Evolutionary conservation across 768 basidiomycete genomes (phyloP), one percentile per base, ranked within the genome.

Genomic region (Boletus barrowsii): DNA sequence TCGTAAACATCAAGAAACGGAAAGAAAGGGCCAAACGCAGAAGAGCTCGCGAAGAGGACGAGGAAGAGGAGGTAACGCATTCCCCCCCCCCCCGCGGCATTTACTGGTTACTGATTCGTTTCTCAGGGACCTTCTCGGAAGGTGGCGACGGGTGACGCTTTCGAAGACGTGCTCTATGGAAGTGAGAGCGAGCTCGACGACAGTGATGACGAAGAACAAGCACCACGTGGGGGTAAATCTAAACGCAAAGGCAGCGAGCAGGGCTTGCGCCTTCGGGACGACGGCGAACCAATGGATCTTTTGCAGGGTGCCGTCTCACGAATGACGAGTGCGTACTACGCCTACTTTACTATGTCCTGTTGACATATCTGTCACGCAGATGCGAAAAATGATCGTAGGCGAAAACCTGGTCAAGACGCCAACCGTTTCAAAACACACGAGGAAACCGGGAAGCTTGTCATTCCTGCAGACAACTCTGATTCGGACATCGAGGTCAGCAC

Each of bases 101-200:
- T 51, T 15, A 30, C 13, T 14, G 5, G 11, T 41, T 53, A n/a
- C 61, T 62, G 35, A 69, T 37, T 15, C 24, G 42, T 35, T 35
- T 35, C 14, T 14, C 58, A 83, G 83, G 72, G 62, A 46, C 74
- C 74, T 44, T 72, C 72, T 29, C 64, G 65, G 17, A 84, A 84
- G 65, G 76, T 76, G 17, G 76, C 77, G 6, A 77, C 83, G 35
- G 91, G 93, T 15, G 89, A 94, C 67, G 94, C 95, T 0, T 99
- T 98, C 59, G 95, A 99, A 68, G 95, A 99, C 65, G 92, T 98
- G 0, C 76, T 99, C 26, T 98, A 98, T 68, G 95, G 94, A 40
- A 96, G 93, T 65, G 97, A 98, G 66, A 93, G 91, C 60, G 95
- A 98, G 65, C 72, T 88, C 32, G 88, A 85, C 3, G 86, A 86